Evolutionary conservation across 306 rosid species (phyloP).

Genomic region (Cotoneaster glaucophyllus): DNA sequence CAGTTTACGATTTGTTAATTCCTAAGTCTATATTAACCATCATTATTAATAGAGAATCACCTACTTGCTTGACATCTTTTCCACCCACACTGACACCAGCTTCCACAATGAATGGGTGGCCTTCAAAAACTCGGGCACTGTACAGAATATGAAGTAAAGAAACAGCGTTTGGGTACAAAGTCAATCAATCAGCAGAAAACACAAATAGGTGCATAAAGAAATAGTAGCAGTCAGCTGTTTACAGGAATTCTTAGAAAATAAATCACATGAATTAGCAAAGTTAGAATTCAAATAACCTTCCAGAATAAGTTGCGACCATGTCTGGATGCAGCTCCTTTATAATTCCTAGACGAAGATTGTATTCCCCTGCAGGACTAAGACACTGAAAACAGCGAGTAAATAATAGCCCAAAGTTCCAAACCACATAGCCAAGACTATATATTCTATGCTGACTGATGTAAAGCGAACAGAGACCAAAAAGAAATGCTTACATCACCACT

Average conservation of each 20-base stretch:
- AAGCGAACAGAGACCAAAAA: background rate
- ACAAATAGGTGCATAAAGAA: background rate
- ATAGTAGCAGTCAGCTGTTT: background rate
- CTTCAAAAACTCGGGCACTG: slow-evolving; percentile 95
- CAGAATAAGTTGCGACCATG: slow-evolving; percentile 98
- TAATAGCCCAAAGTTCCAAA: slow-evolving; percentile 6
- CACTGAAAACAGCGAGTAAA: slow-evolving; percentile 50
- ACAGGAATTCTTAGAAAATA: background rate
- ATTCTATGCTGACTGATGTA: background rate
- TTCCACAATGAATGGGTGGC: slow-evolving; percentile 95
- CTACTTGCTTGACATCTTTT: slow-evolving; percentile 86
- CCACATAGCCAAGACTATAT: slow-evolving; percentile 14
- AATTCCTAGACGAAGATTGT: slow-evolving; percentile 93
- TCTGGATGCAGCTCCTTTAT: slow-evolving; percentile 97
- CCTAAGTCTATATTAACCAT: background rate
- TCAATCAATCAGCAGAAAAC: background rate
- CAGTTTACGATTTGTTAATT: background rate
- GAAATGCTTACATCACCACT: slow-evolving; percentile 52
- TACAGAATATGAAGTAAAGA: slow-evolving; percentile 13
- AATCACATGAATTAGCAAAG: slow-evolving; percentile 16
- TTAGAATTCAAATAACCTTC: slow-evolving; percentile 60
- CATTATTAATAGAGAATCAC: slow-evolving; percentile 14
- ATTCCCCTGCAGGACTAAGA: slow-evolving; percentile 98
- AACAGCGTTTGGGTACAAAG: slow-evolving; percentile 1
- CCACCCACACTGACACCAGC: slow-evolving; percentile 98